phyloP scores from a whole-genome alignment of 139 green algal species.

The Tetratostichococcus sp. region DNA sequence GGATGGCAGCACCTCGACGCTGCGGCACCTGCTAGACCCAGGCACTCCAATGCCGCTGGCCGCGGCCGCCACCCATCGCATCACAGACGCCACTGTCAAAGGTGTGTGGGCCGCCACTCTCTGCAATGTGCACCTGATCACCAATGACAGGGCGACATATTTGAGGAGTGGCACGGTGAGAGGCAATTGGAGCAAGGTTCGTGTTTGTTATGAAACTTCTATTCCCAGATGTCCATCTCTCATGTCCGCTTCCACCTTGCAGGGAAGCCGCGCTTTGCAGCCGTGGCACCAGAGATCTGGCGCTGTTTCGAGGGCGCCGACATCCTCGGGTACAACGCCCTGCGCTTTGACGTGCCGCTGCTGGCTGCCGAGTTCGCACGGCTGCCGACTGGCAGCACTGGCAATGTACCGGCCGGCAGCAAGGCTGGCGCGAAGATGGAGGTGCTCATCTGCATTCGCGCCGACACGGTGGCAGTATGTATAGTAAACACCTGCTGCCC shows the following conservation, averaged over 20 bases:
- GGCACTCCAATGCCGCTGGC: constrained; percentile 6
- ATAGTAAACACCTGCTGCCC: no score
- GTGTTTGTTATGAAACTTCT: no score
- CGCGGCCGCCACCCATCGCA: constrained; percentile 12
- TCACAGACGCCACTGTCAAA: neutral
- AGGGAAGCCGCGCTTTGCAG: constrained; percentile 1
- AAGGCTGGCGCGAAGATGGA: no score
- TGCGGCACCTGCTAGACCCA: constrained; percentile 19
- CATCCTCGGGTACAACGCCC: constrained; percentile 23
- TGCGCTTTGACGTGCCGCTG: constrained; percentile 27
- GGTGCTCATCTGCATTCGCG: no score
- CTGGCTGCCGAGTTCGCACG: constrained; percentile 6
- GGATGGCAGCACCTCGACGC: neutral
- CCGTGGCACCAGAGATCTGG: constrained; percentile 9
- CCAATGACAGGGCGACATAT: no score
- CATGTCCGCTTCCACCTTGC: no score
- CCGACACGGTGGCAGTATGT: no score
- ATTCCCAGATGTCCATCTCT: no score
- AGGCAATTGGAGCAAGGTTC: no score
- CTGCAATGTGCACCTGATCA: no score
- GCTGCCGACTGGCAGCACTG: neutral
- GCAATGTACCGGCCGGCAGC: neutral
- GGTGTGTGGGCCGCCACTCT: no score
- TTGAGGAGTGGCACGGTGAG: no score
- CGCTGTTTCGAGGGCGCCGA: constrained; percentile 17